These are phyloP conservation scores for Populus ilicifolia DNA, from an alignment of 345 rosid genomes.

Conservation along the genomic window DNA sequence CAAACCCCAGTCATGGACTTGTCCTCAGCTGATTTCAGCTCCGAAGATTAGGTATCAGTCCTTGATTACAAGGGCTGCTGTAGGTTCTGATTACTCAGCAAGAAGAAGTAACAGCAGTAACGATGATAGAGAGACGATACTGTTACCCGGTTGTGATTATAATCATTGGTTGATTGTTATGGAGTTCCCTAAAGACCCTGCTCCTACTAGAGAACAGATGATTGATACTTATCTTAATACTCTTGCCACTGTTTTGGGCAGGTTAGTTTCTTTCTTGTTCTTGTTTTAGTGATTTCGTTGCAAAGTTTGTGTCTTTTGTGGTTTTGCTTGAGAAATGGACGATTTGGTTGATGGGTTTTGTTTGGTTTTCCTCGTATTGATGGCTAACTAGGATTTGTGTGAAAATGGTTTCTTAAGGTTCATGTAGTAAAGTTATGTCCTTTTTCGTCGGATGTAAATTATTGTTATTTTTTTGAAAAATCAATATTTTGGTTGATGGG, in stretches of 20 bases:
- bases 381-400: too few relatives aligned
- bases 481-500: too few relatives aligned
- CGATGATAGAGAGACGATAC: constrained; percentile 83
- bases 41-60: not conserved
- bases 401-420: too few relatives aligned
- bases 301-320: not conserved
- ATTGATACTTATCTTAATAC: constrained; percentile 86
- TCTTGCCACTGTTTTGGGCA: constrained; percentile 82
- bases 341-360: not conserved
- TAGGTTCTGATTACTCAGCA: constrained; percentile 60
- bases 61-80: constrained; percentile 31
- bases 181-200: constrained; percentile 97
- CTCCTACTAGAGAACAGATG: constrained; percentile 90
- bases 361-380: too few relatives aligned
- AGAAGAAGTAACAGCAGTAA: constrained; percentile 54
- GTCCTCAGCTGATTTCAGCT: constrained; percentile 9
- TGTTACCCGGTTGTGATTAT: constrained; percentile 92
- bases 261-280: constrained; percentile 29
- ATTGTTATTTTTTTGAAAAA: too few relatives aligned
- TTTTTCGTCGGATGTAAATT: too few relatives aligned
- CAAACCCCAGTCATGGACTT: constrained; percentile 1
- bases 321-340: too few relatives aligned
- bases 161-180: constrained; percentile 96
- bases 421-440: too few relatives aligned
- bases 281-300: not conserved